Conservation (phyloP, 371 early-diverging fungal genomes). For the Mortierella polycephala region DNA sequence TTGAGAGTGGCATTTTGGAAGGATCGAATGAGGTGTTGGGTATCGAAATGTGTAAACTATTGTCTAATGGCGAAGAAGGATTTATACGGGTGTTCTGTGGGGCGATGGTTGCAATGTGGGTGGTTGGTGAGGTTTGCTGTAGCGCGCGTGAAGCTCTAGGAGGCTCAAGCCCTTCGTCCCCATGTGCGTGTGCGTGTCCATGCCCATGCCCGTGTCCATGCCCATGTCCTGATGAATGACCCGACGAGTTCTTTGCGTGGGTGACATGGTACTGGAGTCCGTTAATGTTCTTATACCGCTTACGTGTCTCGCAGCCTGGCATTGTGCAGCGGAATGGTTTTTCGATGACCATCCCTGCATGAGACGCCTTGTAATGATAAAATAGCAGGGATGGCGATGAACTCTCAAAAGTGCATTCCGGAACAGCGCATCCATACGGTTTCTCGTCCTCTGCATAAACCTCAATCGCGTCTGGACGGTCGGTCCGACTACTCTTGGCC, state of each 20-base stretch:
- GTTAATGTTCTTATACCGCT: constrained; percentile 95
- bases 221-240: constrained; percentile 30
- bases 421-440: constrained; percentile 79
- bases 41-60: constrained; percentile 12
- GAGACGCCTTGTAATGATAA: constrained; percentile 74
- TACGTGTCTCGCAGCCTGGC: constrained; percentile 75
- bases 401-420: constrained; percentile 68
- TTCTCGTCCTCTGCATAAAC: constrained; percentile 55
- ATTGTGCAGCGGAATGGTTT: constrained; percentile 86
- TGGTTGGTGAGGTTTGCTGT: neutral
- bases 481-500: constrained; percentile 31
- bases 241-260: constrained; percentile 75
- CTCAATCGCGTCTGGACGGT: constrained; percentile 9
- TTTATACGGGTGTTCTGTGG: constrained; percentile 1
- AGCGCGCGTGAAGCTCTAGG: neutral
- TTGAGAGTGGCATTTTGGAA: constrained; percentile 20
- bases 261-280: constrained; percentile 95
- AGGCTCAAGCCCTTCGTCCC: neutral
- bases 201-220: neutral
- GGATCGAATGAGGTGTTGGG: constrained; percentile 17
- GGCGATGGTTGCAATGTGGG: constrained; percentile 3
- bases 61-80: constrained; percentile 5
- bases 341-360: constrained; percentile 55
- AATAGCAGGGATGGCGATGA: constrained; percentile 69
- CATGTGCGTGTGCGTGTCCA: neutral